Evolutionary conservation across 148 eudicot genomes (phyloP), one percentile per base, ranked within the genome.

Genomic region (Agrostemma githago): DNA sequence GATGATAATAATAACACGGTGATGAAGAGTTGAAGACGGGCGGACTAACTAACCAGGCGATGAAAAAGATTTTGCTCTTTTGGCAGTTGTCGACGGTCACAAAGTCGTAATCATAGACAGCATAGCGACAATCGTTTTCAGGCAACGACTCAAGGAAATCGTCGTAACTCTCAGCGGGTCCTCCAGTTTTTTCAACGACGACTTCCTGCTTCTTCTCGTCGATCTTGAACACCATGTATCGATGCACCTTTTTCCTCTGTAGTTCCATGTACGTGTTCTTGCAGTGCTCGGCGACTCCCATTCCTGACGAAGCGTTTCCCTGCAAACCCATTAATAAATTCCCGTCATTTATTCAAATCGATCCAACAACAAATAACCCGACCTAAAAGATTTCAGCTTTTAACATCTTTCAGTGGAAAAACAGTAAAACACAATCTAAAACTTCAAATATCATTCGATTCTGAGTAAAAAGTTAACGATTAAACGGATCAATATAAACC

Each of bases 191-290:
- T 48, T 89, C 94, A n/a, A 89, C 91, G 54, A 88, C 84, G 17
- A 89, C 94, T 84, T 89, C 94, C 56, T 87, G 84, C 81, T 83
- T 89, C 72, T 86, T 83, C 88, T 89, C 94, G 59, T 89, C 94
- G 66, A 89, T 89, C 83, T 86, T 84, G 77, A 87, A 89, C 41
- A 87, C 84, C 85, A 89, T 88, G 66, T 89, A 89, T 61, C 94
- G 91, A 76, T 87, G 82, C 60, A 84, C 80, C 80, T 86, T 89
- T 80, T 86, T 89, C 85, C 94, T 83, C 65, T 89, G 91, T 75
- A 89, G 72, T 62, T 89, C 91, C 81, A 79, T 46, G 71, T 72
- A 89, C 69, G 87, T 89, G 84, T 78, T 80, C 72, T 86, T 87
- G 89, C 87, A 65, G 34, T 85, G 84, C 34, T 89, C 89, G 0